Evolutionary conservation across 768 basidiomycete genomes (phyloP).

Genomic region (Amanita phalloides): DNA sequence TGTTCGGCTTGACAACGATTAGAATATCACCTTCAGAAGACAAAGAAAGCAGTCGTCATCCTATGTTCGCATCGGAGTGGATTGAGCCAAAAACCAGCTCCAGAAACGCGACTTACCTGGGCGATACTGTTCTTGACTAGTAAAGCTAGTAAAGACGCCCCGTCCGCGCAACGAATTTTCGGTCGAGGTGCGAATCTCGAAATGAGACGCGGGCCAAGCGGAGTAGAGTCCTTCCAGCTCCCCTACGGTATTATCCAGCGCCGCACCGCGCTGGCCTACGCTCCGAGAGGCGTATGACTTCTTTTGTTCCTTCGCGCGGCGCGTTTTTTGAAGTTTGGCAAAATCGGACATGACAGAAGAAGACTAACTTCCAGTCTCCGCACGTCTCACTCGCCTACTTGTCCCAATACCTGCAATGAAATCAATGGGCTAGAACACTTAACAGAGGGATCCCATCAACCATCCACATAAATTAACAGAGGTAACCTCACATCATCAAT

Average conservation of each 20-base stretch:
- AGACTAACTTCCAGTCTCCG: too few species aligned
- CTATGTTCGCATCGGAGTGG: background rate
- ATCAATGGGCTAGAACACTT: too few species aligned
- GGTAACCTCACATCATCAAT: too few species aligned
- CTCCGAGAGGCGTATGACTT: constrained; percentile 20
- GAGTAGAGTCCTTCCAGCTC: background rate
- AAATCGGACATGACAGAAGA: constrained; percentile 22
- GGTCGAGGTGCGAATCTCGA: background rate
- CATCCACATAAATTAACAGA: too few species aligned
- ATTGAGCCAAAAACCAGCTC: background rate
- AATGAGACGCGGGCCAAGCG: background rate
- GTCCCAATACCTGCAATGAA: too few species aligned
- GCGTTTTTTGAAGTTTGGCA: constrained; percentile 20
- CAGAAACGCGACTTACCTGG: background rate
- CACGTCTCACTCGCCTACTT: too few species aligned
- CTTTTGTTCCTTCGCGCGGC: constrained; percentile 13
- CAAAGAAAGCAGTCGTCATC: constrained; percentile 1
- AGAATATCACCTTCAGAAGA: constrained; percentile 44
- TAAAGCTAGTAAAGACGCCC: background rate
- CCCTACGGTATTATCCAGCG: background rate
- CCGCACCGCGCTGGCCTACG: background rate
- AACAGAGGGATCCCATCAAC: too few species aligned
- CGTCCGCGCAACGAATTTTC: background rate
- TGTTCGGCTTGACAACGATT: constrained; percentile 46
- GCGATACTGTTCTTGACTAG: background rate